Percentiles rank a stretch among this genome's conserved stretches.
phyloP scores from a whole-genome alignment of 495 filamentous ascomycete genomes.

The Jackrogersella multiformis region DNA sequence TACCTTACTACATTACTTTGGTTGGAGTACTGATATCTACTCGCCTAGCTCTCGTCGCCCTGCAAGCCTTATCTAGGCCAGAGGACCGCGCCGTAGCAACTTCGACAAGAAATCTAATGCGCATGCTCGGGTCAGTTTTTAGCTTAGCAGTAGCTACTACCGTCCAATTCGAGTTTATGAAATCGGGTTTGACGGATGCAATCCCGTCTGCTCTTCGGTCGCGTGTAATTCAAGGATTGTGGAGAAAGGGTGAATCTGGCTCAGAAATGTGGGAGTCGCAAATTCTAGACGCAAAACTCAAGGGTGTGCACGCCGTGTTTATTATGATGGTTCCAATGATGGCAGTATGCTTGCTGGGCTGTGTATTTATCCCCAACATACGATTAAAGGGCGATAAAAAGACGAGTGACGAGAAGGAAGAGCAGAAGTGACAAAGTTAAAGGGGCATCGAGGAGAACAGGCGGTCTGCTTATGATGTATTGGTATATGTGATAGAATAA shows the following conservation, averaged over 20 bases:
- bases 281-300: conserved; percentile 3
- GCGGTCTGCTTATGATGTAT: too few species aligned
- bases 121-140: conserved; percentile 8
- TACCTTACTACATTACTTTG: too few species aligned
- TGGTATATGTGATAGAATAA: too few species aligned
- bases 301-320: conserved; percentile 1
- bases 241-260: neutral
- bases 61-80: neutral
- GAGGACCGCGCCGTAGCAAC: conserved; percentile 8
- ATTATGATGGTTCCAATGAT: conserved; percentile 14
- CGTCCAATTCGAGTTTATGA: conserved; percentile 8
- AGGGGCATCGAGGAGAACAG: neutral
- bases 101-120: conserved; percentile 6
- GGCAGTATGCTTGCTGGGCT: neutral
- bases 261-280: neutral
- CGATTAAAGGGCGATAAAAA: conserved; percentile 1
- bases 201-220: neutral
- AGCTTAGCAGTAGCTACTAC: neutral
- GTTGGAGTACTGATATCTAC: neutral
- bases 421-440: neutral
- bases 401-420: neutral
- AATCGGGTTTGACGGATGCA: neutral
- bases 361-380: conserved; percentile 2
- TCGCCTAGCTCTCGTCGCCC: neutral
- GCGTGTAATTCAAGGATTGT: neutral